phyloP scores from a whole-genome alignment of 2,329 filamentous ascomycete genomes.

The Monilinia polystroma region DNA sequence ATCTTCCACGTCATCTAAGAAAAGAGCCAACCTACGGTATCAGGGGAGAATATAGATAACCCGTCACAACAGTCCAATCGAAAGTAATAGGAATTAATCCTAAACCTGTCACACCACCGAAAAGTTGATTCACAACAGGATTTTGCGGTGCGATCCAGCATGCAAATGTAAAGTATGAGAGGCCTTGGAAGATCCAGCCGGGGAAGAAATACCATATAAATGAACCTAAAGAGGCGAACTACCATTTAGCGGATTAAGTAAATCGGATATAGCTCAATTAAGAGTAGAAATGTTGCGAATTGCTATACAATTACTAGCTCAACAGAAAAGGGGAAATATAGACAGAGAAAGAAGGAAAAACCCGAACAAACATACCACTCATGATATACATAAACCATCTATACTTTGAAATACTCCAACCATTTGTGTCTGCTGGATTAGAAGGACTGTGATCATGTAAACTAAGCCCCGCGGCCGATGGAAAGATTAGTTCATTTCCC shows the following conservation, averaged over 20 bases:
- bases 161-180: constrained; percentile 65
- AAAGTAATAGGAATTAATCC: constrained; percentile 71
- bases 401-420: constrained; percentile 59
- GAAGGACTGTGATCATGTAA: too few species aligned
- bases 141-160: constrained; percentile 72
- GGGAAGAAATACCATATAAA: constrained; percentile 53
- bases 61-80: constrained; percentile 67
- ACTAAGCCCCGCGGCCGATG: constrained; percentile 40
- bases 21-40: too few species aligned
- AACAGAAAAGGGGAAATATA: too few species aligned
- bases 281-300: too few species aligned
- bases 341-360: too few species aligned
- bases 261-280: too few species aligned
- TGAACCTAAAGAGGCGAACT: too few species aligned
- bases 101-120: constrained; percentile 64
- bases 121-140: constrained; percentile 68
- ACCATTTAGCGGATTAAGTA: too few species aligned
- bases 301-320: too few species aligned
- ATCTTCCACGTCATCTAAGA: too few species aligned
- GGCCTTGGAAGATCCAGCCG: constrained; percentile 50
- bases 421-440: constrained; percentile 40
- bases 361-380: constrained; percentile 30
- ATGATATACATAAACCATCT: constrained; percentile 43
- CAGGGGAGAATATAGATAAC: too few species aligned
- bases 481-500: constrained; percentile 33